Evolutionary conservation across 2,329 filamentous ascomycete genomes (phyloP).

Genomic region (Alternaria metachromatica): DNA sequence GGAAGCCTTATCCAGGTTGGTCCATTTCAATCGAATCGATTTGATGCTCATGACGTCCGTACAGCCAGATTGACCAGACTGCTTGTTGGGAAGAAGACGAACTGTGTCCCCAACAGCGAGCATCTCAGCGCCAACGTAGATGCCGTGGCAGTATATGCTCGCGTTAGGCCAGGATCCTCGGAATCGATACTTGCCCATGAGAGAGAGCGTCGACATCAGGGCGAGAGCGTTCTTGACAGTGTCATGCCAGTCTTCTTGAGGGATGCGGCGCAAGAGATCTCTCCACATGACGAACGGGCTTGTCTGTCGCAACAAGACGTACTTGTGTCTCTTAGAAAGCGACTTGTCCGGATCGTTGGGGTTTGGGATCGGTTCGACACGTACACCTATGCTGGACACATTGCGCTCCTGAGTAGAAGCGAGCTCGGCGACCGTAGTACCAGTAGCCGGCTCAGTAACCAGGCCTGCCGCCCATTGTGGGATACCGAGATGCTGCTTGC

Average conservation of each 20-base stretch:
- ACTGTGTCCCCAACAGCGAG: constrained; percentile 62
- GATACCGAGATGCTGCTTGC: constrained; percentile 40
- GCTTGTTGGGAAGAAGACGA: constrained; percentile 51
- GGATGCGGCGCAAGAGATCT: constrained; percentile 53
- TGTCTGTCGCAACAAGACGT: constrained; percentile 60
- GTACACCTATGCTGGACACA: constrained; percentile 61
- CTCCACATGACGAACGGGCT: constrained; percentile 64
- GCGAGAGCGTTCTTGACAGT: constrained; percentile 63
- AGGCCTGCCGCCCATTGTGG: constrained; percentile 65
- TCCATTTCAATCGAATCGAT: constrained; percentile 59
- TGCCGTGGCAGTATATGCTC: constrained; percentile 59
- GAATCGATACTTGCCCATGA: constrained; percentile 61
- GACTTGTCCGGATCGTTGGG: constrained; percentile 59
- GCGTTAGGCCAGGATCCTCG: constrained; percentile 62
- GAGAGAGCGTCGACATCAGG: constrained; percentile 59
- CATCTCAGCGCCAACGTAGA: constrained; percentile 65
- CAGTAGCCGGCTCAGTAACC: constrained; percentile 59
- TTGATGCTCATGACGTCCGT: constrained; percentile 63
- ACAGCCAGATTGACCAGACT: constrained; percentile 31
- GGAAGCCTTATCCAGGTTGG: constrained; percentile 56
- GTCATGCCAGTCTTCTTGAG: constrained; percentile 55
- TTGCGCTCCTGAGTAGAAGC: constrained; percentile 48
- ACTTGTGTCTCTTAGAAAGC: constrained; percentile 61
- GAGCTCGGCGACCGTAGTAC: constrained; percentile 55
- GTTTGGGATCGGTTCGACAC: constrained; percentile 63